These are phyloP conservation scores for Quercus tomentella DNA, from an alignment of 331 rosid species.

Conservation along the genomic window DNA sequence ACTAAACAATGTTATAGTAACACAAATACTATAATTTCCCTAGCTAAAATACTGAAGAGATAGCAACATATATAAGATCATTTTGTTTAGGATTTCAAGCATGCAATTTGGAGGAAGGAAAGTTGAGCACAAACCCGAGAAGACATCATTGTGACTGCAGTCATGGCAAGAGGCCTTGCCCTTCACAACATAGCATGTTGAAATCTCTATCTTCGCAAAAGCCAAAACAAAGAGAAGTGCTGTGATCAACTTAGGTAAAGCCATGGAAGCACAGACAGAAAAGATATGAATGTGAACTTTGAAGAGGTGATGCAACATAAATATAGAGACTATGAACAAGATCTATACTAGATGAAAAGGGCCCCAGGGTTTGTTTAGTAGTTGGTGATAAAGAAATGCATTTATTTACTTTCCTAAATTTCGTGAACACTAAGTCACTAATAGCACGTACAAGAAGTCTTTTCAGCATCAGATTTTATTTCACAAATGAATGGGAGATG, in stretches of 20 bases:
- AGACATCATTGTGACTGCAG: slow-evolving; percentile 37
- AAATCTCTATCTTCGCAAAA: slow-evolving; percentile 31
- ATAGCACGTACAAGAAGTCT: neutral
- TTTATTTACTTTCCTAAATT: neutral
- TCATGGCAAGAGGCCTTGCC: slow-evolving; percentile 72
- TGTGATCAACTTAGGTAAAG: slow-evolving; percentile 27
- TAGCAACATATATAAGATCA: neutral
- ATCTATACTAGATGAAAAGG: slow-evolving; percentile 31
- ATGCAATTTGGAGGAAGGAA: neutral
- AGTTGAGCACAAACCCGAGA: slow-evolving; percentile 50
- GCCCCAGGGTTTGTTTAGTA: slow-evolving; percentile 30
- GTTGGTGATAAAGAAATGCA: slow-evolving; percentile 40
- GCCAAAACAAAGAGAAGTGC: slow-evolving; percentile 42
- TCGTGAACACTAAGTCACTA: neutral
- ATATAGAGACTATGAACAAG: neutral
- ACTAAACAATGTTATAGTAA: too few species aligned
- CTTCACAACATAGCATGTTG: slow-evolving; percentile 41
- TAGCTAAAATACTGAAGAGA: too few species aligned
- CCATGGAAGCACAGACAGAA: slow-evolving; percentile 39
- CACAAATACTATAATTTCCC: too few species aligned
- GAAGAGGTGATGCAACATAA: slow-evolving; percentile 11
- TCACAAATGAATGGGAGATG: neutral
- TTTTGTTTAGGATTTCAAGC: neutral
- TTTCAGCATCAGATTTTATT: neutral
- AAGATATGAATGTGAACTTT: neutral